Base-by-base conservation (phyloP, 1,284 basidiomycete genomes). In the Cryptococcus sp. region DNA sequence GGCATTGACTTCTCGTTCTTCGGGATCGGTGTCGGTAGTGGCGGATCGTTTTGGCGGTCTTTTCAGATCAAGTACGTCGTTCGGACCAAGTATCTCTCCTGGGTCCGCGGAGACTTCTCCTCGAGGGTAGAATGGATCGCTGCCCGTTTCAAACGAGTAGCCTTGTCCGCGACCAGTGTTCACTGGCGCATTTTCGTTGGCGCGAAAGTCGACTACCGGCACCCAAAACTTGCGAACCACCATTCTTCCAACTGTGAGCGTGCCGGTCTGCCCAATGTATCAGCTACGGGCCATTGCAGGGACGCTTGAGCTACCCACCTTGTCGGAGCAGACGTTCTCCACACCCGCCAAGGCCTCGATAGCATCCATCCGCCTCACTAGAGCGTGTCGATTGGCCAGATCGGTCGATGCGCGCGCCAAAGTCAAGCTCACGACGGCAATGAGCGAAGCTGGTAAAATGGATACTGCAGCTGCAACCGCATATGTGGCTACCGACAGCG, bases 311-410 rank as follows among this genome's bases (percentile, higher is more conserved):
- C n/a, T n/a, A n/a, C 62, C 60, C 46, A 62, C 62, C 64, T 86
- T 86, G 74, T 86, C 85, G 19, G 82, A 84, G 71, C 85, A 87
- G 57, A 86, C 83, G 67, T 85, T 83, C 50, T 85, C 83, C 6
- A 86, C 83, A 44, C 82, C 82, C 1, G 82, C 82, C n/a, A 87
- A 75, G n/a, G 83, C 84, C 65, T 87, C 86, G 53, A 87, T 79
- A 13, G 78, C 77, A 60, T 80, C 78, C 76, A 79, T 78, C 16
- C 75, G 76, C 47, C 82, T 75, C 11, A 83, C 82, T 31, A 84
- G 73, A 40, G 82, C 82, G 64, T 83, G 78, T 53, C 80, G 72
- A 50, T 77, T 73, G 25, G 80, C 81, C 49, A 84, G 69, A 50
- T 78, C 77, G 40, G 70, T 71, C 10, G 75, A 76, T 0, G 78